These are phyloP conservation scores for Eustoma russellianum DNA, from an alignment of 257 asterid genomes.

Conservation along the genomic window DNA sequence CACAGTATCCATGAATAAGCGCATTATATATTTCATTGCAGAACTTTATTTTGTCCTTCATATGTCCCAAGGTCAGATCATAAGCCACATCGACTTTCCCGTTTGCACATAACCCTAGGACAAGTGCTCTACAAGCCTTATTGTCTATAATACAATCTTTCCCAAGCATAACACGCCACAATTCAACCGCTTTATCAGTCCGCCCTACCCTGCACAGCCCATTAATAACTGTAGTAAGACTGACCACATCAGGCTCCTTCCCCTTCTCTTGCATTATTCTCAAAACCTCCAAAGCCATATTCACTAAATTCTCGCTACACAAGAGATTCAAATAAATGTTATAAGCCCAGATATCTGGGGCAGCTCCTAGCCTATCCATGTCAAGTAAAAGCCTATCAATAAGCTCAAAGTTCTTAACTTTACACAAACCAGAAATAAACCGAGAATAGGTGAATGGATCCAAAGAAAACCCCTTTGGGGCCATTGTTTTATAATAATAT, in stretches of 20 bases:
- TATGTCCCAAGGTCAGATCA: conserved; percentile 72
- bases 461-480: conserved; percentile 62
- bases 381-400: conserved; percentile 59
- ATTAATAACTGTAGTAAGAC: conserved; percentile 63
- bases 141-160: conserved; percentile 53
- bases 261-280: conserved; percentile 64
- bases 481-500: conserved; percentile 55
- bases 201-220: conserved; percentile 54
- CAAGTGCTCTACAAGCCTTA: conserved; percentile 81
- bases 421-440: conserved; percentile 73
- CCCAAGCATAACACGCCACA: conserved; percentile 69
- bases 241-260: conserved; percentile 63
- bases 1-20: conserved; percentile 78
- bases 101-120: conserved; percentile 58
- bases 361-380: conserved; percentile 61
- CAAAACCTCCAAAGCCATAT: conserved; percentile 53
- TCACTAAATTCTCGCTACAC: conserved; percentile 65
- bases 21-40: conserved; percentile 45
- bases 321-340: conserved; percentile 68
- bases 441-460: conserved; percentile 83
- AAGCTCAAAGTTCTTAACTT: conserved; percentile 67
- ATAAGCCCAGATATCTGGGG: conserved; percentile 87
- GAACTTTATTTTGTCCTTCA: conserved; percentile 69
- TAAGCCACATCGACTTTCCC: conserved; percentile 95
- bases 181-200: conserved; percentile 46